Conservation (phyloP, 495 filamentous ascomycete genomes). For the Xylaria acuta region DNA sequence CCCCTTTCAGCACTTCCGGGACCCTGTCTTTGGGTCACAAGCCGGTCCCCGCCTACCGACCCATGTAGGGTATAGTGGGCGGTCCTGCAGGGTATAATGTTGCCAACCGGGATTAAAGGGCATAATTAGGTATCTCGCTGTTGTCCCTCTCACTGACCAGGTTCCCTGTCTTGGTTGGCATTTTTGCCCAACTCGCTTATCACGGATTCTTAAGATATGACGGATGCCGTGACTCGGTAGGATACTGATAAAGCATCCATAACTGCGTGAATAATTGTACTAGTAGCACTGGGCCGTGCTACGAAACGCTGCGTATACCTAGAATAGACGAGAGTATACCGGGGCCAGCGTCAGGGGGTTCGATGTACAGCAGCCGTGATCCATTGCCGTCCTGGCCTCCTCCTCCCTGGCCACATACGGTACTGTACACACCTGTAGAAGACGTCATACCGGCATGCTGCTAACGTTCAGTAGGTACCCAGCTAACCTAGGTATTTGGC, state of each 20-base stretch:
- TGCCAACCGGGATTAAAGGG: background rate
- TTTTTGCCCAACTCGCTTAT: constrained; percentile 15
- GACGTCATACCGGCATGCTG: constrained; percentile 5
- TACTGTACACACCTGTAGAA: background rate
- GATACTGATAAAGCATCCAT: no score
- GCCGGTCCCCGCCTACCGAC: background rate
- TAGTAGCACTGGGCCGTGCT: background rate
- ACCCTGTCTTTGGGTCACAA: background rate
- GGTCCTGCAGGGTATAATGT: background rate
- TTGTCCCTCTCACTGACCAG: background rate
- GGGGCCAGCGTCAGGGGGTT: background rate
- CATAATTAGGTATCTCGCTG: background rate
- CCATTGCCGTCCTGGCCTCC: background rate
- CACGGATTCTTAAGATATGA: background rate
- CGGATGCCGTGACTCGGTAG: no score
- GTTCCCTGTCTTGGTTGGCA: constrained; percentile 4
- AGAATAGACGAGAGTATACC: background rate
- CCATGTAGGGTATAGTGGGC: background rate
- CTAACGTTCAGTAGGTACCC: background rate
- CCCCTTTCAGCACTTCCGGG: background rate
- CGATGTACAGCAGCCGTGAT: background rate
- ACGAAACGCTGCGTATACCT: background rate
- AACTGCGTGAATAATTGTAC: no score
- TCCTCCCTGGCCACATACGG: background rate
- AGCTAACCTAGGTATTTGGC: constrained; percentile 1